These are phyloP conservation scores for Rhododendron griersonianum DNA, from an alignment of 148 eudicot species.

Conservation along the genomic window DNA sequence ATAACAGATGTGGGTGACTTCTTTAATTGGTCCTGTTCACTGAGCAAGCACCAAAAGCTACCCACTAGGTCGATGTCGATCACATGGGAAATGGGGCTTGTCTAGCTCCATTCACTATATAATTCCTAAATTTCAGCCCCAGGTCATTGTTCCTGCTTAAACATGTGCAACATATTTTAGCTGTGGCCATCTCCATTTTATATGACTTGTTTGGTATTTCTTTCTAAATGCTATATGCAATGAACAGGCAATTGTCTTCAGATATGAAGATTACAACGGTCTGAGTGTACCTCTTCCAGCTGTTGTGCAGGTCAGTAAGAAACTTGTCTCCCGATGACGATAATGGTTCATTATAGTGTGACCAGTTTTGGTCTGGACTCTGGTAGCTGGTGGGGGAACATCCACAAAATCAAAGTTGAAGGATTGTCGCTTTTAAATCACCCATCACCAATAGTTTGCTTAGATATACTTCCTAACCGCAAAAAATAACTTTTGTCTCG, in stretches of 20 bases:
- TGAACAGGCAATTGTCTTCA: constrained; percentile 81
- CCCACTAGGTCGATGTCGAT: neutral
- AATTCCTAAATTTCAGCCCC: neutral
- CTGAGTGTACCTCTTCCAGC: constrained; percentile 91
- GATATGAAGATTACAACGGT: constrained; percentile 51
- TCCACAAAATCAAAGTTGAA: neutral
- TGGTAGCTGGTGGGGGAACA: neutral
- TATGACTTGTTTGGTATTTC: neutral
- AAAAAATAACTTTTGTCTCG: neutral
- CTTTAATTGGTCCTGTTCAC: neutral
- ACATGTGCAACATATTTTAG: neutral
- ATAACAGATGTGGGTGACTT: neutral
- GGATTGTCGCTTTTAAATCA: neutral
- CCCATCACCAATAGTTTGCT: neutral
- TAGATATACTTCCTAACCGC: neutral
- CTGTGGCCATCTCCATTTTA: neutral
- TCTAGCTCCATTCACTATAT: neutral
- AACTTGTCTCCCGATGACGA: neutral
- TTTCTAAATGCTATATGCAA: neutral
- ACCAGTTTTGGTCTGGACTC: neutral
- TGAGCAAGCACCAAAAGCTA: neutral
- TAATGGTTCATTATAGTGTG: neutral
- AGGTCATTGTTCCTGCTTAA: neutral
- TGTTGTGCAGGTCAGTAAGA: constrained; percentile 61
- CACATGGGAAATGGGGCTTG: neutral